A percentile compares a stretch with the other conserved stretches of the same genome.
Conservation (phyloP, 148 eudicot genomes). For the Selenicereus undatus region DNA sequence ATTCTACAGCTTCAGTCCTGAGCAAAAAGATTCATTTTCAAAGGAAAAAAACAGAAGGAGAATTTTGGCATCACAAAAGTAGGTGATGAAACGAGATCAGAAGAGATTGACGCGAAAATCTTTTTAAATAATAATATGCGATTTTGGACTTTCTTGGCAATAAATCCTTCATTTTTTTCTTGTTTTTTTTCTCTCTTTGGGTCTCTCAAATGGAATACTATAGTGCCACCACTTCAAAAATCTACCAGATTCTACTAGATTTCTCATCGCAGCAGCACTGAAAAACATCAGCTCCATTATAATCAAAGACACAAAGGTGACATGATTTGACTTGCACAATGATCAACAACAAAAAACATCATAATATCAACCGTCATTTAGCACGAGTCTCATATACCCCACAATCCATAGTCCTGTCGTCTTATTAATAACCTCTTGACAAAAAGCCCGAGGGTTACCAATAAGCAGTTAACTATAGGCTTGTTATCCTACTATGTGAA, state of each 20-base stretch:
- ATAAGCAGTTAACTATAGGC: neutral
- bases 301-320: neutral
- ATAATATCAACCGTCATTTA: too few relatives aligned
- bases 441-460: neutral
- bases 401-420: too few relatives aligned
- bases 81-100: neutral
- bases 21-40: constrained; percentile 7
- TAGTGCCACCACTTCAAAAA: neutral
- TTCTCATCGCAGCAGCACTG: constrained; percentile 2
- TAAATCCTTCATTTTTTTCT: too few relatives aligned
- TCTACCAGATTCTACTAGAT: neutral
- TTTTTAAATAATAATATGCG: too few relatives aligned
- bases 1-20: constrained; percentile 16
- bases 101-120: neutral
- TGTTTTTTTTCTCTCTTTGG: too few relatives aligned
- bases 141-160: too few relatives aligned
- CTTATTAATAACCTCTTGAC: neutral
- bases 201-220: too few relatives aligned
- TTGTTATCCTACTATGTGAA: too few relatives aligned
- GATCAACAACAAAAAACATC: neutral
- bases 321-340: neutral
- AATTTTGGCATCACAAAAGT: constrained; percentile 16
- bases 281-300: neutral
- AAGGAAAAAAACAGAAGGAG: constrained; percentile 7
- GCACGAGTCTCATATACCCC: too few relatives aligned